Percentiles rank a stretch among this genome's conserved stretches.
These are phyloP conservation scores for Tolypocladium ophioglossoides DNA, from an alignment of 2,329 filamentous ascomycete species.

Conservation along the genomic window DNA sequence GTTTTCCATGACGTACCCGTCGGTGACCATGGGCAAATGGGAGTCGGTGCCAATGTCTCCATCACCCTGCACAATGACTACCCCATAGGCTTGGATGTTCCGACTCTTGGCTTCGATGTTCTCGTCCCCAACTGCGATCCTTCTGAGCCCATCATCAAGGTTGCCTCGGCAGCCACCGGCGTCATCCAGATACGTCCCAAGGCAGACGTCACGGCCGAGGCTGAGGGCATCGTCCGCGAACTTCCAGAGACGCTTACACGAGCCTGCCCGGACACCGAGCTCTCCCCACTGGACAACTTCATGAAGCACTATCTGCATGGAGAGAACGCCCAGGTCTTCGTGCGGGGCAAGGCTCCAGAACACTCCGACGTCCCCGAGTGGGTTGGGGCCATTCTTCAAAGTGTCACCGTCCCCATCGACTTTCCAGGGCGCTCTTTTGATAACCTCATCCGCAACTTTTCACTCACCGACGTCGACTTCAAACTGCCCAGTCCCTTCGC, in stretches of 20 bases:
- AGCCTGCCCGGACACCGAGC: slow-evolving; percentile 63
- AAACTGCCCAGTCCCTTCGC: slow-evolving; percentile 71
- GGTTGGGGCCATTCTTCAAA: slow-evolving; percentile 70
- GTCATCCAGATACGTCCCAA: slow-evolving; percentile 58
- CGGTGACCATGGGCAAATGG: slow-evolving; percentile 39
- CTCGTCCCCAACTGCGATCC: slow-evolving; percentile 71
- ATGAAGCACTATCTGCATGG: slow-evolving; percentile 76
- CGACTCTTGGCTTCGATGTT: slow-evolving; percentile 73
- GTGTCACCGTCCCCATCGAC: slow-evolving; percentile 73
- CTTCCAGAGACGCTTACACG: slow-evolving; percentile 64
- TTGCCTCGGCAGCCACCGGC: slow-evolving; percentile 66
- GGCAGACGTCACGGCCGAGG: slow-evolving; percentile 55
- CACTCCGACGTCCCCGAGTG: slow-evolving; percentile 64
- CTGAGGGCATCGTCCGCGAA: slow-evolving; percentile 59
- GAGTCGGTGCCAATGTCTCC: slow-evolving; percentile 72
- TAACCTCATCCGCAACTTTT: slow-evolving; percentile 78
- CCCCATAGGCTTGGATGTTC: slow-evolving; percentile 65
- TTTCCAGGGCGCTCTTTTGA: slow-evolving; percentile 76
- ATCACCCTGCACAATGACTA: slow-evolving; percentile 65
- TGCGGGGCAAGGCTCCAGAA: slow-evolving; percentile 65
- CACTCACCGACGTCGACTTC: slow-evolving; percentile 77
- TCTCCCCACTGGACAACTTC: slow-evolving; percentile 76
- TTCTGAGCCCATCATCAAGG: slow-evolving; percentile 61
- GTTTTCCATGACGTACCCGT: slow-evolving; percentile 63
- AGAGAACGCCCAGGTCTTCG: slow-evolving; percentile 66